Evolutionary conservation across 352 stramenopile species (phyloP).

Genomic region (Elongisporangium prolatum): DNA sequence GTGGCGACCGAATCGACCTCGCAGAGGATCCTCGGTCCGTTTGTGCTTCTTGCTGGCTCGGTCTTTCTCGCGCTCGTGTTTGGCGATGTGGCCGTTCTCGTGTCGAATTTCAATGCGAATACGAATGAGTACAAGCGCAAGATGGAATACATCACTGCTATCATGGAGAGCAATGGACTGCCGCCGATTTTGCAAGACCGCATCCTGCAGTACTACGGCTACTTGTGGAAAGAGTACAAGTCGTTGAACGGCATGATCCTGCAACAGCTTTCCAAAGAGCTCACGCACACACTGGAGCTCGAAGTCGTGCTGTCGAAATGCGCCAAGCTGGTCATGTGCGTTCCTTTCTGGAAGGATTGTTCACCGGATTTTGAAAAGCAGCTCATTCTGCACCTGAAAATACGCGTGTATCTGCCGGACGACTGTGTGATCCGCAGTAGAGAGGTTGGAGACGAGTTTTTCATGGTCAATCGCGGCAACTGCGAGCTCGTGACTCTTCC

Average conservation of each 20-base stretch:
- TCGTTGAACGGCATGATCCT: conserved; percentile 53
- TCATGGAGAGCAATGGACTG: conserved; percentile 52
- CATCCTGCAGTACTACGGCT: conserved; percentile 62
- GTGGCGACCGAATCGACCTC: conserved; percentile 14
- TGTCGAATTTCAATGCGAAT: conserved; percentile 56
- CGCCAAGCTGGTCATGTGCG: conserved; percentile 54
- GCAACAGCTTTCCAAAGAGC: conserved; percentile 34
- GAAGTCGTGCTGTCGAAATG: conserved; percentile 75
- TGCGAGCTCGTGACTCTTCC: conserved; percentile 31
- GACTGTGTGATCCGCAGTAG: conserved; percentile 63
- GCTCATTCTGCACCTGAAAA: conserved; percentile 42
- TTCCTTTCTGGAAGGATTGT: conserved; percentile 54
- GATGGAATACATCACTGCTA: conserved; percentile 53
- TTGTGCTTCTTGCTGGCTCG: conserved; percentile 42
- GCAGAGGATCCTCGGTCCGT: conserved; percentile 36
- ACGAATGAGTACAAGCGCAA: conserved; percentile 55
- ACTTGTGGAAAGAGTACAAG: conserved; percentile 64
- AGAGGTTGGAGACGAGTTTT: conserved; percentile 59
- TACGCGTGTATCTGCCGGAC: conserved; percentile 70
- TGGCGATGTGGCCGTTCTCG: conserved; percentile 50
- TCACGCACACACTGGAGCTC: conserved; percentile 48
- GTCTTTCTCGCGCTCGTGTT: conserved; percentile 60
- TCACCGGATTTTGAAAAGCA: conserved; percentile 65
- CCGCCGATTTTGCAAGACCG: conserved; percentile 40
- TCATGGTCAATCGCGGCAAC: conserved; percentile 61